Evolutionary conservation across 2,329 filamentous ascomycete species (phyloP).

Genomic region (Clonostachys sp.): DNA sequence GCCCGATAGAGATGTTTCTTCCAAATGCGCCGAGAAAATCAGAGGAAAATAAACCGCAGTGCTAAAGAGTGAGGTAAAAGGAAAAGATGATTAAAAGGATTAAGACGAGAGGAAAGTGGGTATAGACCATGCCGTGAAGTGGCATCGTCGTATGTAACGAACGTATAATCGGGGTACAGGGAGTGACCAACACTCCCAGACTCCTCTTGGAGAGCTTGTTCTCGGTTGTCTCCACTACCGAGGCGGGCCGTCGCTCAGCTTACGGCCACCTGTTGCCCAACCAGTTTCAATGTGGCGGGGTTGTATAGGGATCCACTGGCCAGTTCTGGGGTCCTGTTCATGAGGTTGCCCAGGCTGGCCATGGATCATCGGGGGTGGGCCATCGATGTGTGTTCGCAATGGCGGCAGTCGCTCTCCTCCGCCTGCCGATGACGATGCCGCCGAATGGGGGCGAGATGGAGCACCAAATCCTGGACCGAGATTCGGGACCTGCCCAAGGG

Average conservation of each 20-base stretch:
- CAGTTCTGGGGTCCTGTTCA: conserved; percentile 26
- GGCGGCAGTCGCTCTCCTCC: conserved; percentile 40
- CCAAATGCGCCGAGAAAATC: neutral
- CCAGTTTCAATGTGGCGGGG: conserved; percentile 23
- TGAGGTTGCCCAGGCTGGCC: conserved; percentile 17
- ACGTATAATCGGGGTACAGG: neutral
- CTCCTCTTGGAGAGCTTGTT: neutral
- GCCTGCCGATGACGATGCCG: conserved; percentile 20
- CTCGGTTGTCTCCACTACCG: conserved; percentile 2
- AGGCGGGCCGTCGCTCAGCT: conserved; percentile 10
- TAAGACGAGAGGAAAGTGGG: neutral
- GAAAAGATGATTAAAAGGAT: neutral
- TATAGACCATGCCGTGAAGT: neutral
- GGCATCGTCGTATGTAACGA: neutral
- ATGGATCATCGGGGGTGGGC: conserved; percentile 9
- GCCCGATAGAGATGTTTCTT: conserved; percentile 1
- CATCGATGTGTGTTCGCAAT: conserved; percentile 36
- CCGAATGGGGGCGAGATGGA: conserved; percentile 28
- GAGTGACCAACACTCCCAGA: neutral
- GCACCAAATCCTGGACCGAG: conserved; percentile 27
- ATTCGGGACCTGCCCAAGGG: conserved; percentile 34
- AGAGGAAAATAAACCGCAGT: neutral
- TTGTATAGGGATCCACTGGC: conserved; percentile 26
- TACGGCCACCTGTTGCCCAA: conserved; percentile 25
- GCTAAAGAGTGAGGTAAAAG: neutral